Evolutionary conservation across 352 stramenopile species (phyloP).

Genomic region (Pythium aquatile): DNA sequence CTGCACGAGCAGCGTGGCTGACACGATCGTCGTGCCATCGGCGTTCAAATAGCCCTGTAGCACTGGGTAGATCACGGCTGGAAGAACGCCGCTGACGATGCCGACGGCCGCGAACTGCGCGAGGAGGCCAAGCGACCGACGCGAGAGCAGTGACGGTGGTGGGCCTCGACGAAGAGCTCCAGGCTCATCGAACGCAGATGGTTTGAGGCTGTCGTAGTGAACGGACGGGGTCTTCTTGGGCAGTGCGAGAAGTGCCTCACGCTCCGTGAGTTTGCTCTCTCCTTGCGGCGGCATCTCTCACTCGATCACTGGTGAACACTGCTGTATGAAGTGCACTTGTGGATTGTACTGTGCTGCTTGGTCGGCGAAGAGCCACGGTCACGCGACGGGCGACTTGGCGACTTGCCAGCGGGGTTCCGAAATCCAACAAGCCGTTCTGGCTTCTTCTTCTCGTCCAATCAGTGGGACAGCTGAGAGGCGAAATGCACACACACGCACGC

Average conservation of each 20-base stretch:
- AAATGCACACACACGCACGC: background rate
- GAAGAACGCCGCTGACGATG: slow-evolving; percentile 20
- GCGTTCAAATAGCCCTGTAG: slow-evolving; percentile 31
- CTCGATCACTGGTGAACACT: too few relatives aligned
- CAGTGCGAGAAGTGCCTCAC: background rate
- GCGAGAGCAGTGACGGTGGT: slow-evolving; percentile 5
- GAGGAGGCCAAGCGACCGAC: slow-evolving; percentile 13
- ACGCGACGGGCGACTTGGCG: background rate
- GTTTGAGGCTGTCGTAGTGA: background rate
- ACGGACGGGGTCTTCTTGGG: background rate
- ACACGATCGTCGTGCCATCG: slow-evolving; percentile 24
- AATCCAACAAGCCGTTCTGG: background rate
- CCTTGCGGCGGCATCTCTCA: background rate
- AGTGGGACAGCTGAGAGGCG: background rate
- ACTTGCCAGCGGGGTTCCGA: background rate
- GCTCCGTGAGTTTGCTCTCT: background rate
- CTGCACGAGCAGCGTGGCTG: slow-evolving; percentile 23
- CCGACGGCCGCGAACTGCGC: slow-evolving; percentile 17
- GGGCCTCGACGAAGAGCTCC: background rate
- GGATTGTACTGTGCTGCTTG: background rate
- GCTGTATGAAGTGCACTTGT: too few relatives aligned
- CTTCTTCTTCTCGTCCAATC: background rate
- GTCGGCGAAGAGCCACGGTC: background rate
- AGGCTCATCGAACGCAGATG: background rate
- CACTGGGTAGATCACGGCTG: slow-evolving; percentile 23